These are phyloP conservation scores for Fusarium sp. DNA, from an alignment of 2,329 filamentous ascomycete genomes.

Conservation along the genomic window DNA sequence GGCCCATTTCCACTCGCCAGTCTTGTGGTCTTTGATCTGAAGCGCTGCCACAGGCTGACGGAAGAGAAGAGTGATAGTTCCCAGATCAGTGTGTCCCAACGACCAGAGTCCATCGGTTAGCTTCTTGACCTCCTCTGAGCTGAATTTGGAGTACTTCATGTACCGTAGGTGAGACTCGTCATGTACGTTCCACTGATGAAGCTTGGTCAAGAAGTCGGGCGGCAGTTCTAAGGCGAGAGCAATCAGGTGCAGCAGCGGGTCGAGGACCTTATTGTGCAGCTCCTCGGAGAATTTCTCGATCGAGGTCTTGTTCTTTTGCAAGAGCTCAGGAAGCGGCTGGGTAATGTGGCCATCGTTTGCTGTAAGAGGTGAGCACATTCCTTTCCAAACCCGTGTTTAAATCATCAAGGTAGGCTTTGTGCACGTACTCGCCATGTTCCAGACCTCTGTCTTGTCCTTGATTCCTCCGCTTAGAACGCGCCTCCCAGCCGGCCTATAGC, in stretches of 20 bases:
- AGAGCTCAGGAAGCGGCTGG: too few species aligned
- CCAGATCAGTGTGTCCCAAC: conserved; percentile 66
- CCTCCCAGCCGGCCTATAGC: conserved; percentile 61
- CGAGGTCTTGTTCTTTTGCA: too few species aligned
- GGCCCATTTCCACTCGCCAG: conserved; percentile 62
- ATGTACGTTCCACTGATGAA: conserved; percentile 67
- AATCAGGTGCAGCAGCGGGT: conserved; percentile 68
- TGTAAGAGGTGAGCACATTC: too few species aligned
- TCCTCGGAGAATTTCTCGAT: too few species aligned
- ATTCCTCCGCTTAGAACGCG: conserved; percentile 51
- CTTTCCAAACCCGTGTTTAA: too few species aligned
- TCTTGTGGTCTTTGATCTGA: conserved; percentile 62
- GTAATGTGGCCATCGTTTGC: too few species aligned
- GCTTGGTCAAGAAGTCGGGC: conserved; percentile 64
- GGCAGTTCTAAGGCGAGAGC: conserved; percentile 70
- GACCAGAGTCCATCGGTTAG: conserved; percentile 57
- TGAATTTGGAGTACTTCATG: conserved; percentile 67
- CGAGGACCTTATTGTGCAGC: conserved; percentile 64
- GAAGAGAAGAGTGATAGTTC: conserved; percentile 67
- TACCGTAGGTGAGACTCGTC: conserved; percentile 72
- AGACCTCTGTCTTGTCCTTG: conserved; percentile 53
- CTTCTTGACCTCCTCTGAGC: conserved; percentile 57
- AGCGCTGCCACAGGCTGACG: conserved; percentile 67
- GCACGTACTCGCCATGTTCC: conserved; percentile 53
- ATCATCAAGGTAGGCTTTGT: too few species aligned